phyloP scores from a whole-genome alignment of 1,284 basidiomycete species.

The Singerocomus rubriflavus region DNA sequence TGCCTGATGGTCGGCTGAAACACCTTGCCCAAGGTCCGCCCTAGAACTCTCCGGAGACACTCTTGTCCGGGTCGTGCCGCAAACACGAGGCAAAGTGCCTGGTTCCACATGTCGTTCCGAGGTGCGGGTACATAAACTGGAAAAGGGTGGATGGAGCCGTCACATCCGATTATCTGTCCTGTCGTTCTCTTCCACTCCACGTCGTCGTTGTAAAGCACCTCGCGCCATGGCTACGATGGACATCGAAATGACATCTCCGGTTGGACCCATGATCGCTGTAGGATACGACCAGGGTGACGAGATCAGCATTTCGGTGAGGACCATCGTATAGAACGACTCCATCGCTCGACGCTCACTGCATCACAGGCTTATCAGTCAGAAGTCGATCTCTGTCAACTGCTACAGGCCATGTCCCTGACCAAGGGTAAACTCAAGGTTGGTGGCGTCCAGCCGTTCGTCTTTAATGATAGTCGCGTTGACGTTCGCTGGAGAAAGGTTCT shows the following conservation, averaged over 20 bases:
- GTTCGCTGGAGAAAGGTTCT: constrained; percentile 34
- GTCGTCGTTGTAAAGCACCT: too few relatives aligned
- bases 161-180: constrained; percentile 19
- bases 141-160: constrained; percentile 5
- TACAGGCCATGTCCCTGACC: constrained; percentile 47
- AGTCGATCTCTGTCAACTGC: constrained; percentile 47
- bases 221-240: constrained; percentile 25
- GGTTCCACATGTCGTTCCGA: constrained; percentile 25
- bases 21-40: constrained; percentile 16
- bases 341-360: constrained; percentile 1
- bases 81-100: constrained; percentile 30
- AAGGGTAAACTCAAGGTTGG: constrained; percentile 33
- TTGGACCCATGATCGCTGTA: constrained; percentile 27
- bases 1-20: constrained; percentile 2
- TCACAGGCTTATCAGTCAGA: constrained; percentile 30
- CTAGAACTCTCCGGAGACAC: constrained; percentile 8
- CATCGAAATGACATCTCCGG: constrained; percentile 32
- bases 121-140: constrained; percentile 27
- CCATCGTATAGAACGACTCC: neutral
- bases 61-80: constrained; percentile 15
- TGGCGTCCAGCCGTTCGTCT: constrained; percentile 2
- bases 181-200: neutral
- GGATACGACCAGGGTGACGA: constrained; percentile 18
- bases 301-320: constrained; percentile 24
- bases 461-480: constrained; percentile 11